Conservation (phyloP, 768 basidiomycete genomes). For the Pholiota microspora region DNA sequence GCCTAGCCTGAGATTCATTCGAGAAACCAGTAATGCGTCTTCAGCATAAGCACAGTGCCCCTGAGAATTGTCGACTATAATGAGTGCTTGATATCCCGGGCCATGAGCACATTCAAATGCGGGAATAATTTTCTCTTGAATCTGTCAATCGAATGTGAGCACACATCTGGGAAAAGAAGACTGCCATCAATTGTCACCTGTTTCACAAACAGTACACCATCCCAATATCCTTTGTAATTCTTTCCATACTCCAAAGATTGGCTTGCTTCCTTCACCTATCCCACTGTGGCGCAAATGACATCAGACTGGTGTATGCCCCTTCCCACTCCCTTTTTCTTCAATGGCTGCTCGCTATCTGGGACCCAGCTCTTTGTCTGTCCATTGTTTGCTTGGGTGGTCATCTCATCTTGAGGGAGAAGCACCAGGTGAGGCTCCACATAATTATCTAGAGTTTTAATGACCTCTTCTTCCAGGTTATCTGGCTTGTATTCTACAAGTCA, state of each 20-base stretch:
- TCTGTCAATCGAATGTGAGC: conserved; percentile 12
- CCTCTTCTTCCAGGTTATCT: conserved; percentile 8
- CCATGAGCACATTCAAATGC: conserved; percentile 29
- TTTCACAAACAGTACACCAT: conserved; percentile 20
- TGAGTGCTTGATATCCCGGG: conserved; percentile 30
- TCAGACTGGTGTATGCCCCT: conserved; percentile 35
- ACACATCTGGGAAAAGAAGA: conserved; percentile 7
- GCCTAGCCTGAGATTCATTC: conserved; percentile 36
- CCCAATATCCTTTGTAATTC: conserved; percentile 36
- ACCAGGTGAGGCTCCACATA: conserved; percentile 25
- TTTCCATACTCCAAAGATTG: conserved; percentile 40
- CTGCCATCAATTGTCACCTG: conserved; percentile 18
- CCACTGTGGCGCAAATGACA: conserved; percentile 32
- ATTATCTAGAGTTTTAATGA: conserved; percentile 7
- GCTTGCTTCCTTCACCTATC: conserved; percentile 28
- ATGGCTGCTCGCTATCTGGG: conserved; percentile 26
- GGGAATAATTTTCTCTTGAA: conserved; percentile 27
- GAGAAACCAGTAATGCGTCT: conserved; percentile 31
- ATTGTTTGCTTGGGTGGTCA: conserved; percentile 40
- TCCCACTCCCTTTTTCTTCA: conserved; percentile 38
- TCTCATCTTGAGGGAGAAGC: conserved; percentile 35
- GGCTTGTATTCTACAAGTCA: conserved; percentile 20
- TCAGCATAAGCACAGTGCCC: conserved; percentile 36
- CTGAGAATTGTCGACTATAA: conserved; percentile 42
- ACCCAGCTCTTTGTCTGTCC: conserved; percentile 32